phyloP scores from a whole-genome alignment of 1,284 basidiomycete genomes.

The Ganoderma meredithae region DNA sequence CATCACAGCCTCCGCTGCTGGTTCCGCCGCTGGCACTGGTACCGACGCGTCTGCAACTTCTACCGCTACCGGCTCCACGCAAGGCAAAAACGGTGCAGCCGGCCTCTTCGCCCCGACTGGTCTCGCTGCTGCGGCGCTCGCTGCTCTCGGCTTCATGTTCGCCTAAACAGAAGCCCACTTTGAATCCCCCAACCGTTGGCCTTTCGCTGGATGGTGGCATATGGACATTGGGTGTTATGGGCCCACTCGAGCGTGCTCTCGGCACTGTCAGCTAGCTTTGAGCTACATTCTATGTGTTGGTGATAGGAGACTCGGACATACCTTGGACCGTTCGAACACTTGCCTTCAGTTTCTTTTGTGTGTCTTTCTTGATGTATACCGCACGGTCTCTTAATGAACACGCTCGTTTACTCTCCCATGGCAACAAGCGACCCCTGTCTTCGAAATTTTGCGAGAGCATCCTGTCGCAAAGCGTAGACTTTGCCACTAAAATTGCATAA shows the following conservation, averaged over 20 bases:
- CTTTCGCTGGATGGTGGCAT: not conserved
- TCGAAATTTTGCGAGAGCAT: too few species aligned
- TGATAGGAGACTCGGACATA: not conserved
- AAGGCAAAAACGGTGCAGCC: conserved; percentile 29
- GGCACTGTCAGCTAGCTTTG: not conserved
- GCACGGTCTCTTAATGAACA: conserved; percentile 31
- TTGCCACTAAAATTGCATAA: too few species aligned
- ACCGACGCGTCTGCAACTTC: conserved; percentile 33
- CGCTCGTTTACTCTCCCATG: conserved; percentile 19
- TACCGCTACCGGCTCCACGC: conserved; percentile 17
- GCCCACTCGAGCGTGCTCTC: not conserved
- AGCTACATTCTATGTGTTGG: not conserved
- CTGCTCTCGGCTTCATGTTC: conserved; percentile 38
- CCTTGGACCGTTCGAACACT: conserved; percentile 8
- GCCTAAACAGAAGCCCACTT: conserved; percentile 25
- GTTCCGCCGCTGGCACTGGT: conserved; percentile 38
- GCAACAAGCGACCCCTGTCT: too few species aligned
- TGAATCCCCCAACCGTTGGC: not conserved
- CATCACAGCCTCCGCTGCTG: conserved; percentile 35
- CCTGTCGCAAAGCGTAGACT: too few species aligned
- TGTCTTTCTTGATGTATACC: conserved; percentile 27
- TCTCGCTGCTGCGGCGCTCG: conserved; percentile 38
- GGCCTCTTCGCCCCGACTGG: conserved; percentile 35
- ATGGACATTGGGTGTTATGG: not conserved
- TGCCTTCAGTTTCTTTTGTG: not conserved